These are phyloP conservation scores for Starmerella potacharoeniae DNA, from an alignment of 805 yeast species.

Conservation along the genomic window DNA sequence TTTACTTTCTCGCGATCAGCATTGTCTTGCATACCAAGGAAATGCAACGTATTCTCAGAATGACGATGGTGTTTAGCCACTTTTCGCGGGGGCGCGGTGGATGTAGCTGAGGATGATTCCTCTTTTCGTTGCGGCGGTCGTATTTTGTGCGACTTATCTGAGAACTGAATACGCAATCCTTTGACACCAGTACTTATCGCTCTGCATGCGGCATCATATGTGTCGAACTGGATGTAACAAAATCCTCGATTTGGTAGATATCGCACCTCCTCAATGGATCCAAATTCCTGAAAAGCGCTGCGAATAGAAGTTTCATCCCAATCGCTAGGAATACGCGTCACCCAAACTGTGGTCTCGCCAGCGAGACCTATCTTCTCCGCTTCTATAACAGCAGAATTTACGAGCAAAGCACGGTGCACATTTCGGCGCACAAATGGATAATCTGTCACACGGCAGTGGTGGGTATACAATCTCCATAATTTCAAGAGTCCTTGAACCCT, in stretches of 20 bases:
- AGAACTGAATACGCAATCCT: background rate
- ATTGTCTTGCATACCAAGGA: background rate
- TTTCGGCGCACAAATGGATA: background rate
- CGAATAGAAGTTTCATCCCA: background rate
- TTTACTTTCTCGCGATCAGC: background rate
- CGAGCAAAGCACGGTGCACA: background rate
- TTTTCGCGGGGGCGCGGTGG: background rate
- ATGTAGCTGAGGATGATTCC: background rate
- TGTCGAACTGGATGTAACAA: background rate
- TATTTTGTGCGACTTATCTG: background rate
- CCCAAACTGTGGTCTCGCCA: constrained; percentile 1
- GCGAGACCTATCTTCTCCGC: background rate
- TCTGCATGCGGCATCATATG: background rate
- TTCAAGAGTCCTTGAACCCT: background rate
- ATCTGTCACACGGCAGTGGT: background rate
- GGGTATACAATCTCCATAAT: background rate
- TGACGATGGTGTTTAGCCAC: background rate
- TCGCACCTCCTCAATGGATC: background rate
- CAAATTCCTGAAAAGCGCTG: background rate
- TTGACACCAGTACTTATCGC: background rate
- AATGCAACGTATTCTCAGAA: background rate
- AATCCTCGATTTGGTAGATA: background rate
- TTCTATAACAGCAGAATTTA: background rate
- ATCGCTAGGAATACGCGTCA: background rate
- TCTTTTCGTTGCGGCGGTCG: background rate